Percentiles rank a stretch among this genome's conserved stretches.
These are phyloP conservation scores for Lodderomyces orthopsilosis DNA, from an alignment of 1,139 yeast species.

Conservation along the genomic window DNA sequence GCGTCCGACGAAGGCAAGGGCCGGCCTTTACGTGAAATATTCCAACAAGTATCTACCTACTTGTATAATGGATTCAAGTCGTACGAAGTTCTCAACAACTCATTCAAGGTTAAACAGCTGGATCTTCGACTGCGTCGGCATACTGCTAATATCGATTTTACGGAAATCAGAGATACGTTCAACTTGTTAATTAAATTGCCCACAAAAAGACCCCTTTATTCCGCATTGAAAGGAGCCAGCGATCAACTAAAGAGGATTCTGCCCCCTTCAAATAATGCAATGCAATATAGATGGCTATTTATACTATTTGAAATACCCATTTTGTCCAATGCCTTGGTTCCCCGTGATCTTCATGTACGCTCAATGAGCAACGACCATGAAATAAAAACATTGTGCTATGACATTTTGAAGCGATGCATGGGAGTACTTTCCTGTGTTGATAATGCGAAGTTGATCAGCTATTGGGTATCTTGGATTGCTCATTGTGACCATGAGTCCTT, in stretches of 20 bases:
- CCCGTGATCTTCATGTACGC: slow-evolving; percentile 16
- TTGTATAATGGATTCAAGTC: slow-evolving; percentile 42
- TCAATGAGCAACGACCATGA: slow-evolving; percentile 48
- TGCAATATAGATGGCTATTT: slow-evolving; percentile 51
- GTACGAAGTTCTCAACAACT: slow-evolving; percentile 40
- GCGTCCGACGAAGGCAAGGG: slow-evolving; percentile 11
- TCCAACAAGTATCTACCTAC: slow-evolving; percentile 49
- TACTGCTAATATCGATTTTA: slow-evolving; percentile 45
- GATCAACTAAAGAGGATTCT: slow-evolving; percentile 46
- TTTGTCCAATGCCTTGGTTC: slow-evolving; percentile 43
- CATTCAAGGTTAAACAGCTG: slow-evolving; percentile 38
- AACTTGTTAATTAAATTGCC: slow-evolving; percentile 47
- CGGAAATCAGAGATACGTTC: slow-evolving; percentile 44
- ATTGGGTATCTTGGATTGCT: slow-evolving; percentile 59
- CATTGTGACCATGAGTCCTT: slow-evolving; percentile 41
- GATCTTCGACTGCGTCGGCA: slow-evolving; percentile 31
- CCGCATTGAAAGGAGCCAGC: slow-evolving; percentile 48
- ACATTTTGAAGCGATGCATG: slow-evolving; percentile 60
- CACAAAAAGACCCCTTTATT: slow-evolving; percentile 55
- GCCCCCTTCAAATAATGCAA: slow-evolving; percentile 24
- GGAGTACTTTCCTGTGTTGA: slow-evolving; percentile 62
- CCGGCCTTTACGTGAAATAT: slow-evolving; percentile 33
- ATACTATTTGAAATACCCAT: slow-evolving; percentile 65
- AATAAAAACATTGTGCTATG: slow-evolving; percentile 56
- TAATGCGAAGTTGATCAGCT: slow-evolving; percentile 35